Evolutionary conservation across 2,329 filamentous ascomycete species (phyloP), one percentile per base, ranked within the genome.

Genomic region (Paecilomyces niveus): DNA sequence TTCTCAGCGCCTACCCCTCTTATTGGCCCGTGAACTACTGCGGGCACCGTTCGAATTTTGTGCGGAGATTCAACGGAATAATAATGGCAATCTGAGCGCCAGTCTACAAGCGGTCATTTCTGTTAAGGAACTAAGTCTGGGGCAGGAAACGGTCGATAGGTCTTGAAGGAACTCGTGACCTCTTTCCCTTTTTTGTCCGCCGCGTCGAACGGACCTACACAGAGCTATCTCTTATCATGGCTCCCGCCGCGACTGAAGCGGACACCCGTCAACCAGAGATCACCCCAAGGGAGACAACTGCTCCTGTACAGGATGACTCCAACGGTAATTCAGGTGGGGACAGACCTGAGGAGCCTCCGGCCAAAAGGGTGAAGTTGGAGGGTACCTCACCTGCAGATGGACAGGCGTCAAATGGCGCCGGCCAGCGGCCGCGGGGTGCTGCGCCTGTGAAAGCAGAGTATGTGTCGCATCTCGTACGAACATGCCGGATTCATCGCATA

Each of bases 381-480:
- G 70, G 72, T 24, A n/a, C 63, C 2, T 58, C 65, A 1, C 31
- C 62, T 13, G 53, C 63, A 31, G 68, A 70, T 50, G 65, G 65
- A 6, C 60, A 68, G 13, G 63, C 61, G 24, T 55, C 58, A 18
- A 65, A 71, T 58, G 65, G 64, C 35, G 60, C 66, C 51, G 64
- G 63, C 55, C 72, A 75, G 61, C 69, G 75, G 32, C 66, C 68
- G 58, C 85, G 80, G 67, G 88, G 87, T 26, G 77, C 87, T 56
- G 88, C 89, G 21, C 84, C 85, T 8, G 84, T 92, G 72, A 92
- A 91, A 74, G 80, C 83, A 69, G 89, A 92, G 85, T 90, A 75
- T 73, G 81, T 75, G 29, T 50, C 15, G 13, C 21, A 39, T 51
- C 8, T 18, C 54, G 24, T 39, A 33, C 21, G 11, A 18, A 22